These are phyloP conservation scores for Aegilops tauschii DNA, from an alignment of 176 grass and related monocot species.

Conservation along the genomic window DNA sequence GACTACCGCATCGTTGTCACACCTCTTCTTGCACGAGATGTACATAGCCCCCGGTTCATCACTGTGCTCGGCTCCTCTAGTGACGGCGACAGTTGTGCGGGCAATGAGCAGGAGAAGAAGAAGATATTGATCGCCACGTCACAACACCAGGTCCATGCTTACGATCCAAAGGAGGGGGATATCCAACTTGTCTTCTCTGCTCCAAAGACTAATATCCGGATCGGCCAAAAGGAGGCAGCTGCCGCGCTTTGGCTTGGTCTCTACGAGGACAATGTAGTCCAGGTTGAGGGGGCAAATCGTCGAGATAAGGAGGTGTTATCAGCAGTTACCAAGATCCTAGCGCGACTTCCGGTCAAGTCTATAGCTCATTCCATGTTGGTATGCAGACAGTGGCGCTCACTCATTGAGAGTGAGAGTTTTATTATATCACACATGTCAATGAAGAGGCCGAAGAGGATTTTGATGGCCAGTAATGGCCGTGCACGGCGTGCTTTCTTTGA, in stretches of 20 bases:
- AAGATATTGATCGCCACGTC: slow-evolving; percentile 13
- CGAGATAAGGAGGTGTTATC: neutral
- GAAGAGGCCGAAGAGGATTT: neutral
- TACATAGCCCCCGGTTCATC: slow-evolving; percentile 14
- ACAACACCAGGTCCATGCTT: neutral
- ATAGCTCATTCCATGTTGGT: neutral
- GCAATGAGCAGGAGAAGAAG: neutral
- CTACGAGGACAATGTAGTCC: slow-evolving; percentile 3
- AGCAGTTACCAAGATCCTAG: neutral
- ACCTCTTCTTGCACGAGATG: neutral
- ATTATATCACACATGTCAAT: neutral
- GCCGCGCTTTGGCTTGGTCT: neutral
- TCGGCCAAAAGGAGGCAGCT: neutral
- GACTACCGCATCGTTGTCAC: neutral
- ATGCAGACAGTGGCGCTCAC: neutral
- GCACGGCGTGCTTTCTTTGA: neutral
- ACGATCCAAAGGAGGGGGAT: neutral
- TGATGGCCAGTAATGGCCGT: neutral
- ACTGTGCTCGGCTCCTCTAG: slow-evolving; percentile 8
- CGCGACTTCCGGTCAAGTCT: neutral
- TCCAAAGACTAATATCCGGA: neutral
- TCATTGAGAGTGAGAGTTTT: slow-evolving; percentile 19
- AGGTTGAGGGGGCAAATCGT: neutral
- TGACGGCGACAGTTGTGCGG: neutral
- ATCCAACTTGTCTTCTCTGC: neutral